phyloP scores from a whole-genome alignment of 2,329 filamentous ascomycete genomes.

The Bipolaris bicolor region DNA sequence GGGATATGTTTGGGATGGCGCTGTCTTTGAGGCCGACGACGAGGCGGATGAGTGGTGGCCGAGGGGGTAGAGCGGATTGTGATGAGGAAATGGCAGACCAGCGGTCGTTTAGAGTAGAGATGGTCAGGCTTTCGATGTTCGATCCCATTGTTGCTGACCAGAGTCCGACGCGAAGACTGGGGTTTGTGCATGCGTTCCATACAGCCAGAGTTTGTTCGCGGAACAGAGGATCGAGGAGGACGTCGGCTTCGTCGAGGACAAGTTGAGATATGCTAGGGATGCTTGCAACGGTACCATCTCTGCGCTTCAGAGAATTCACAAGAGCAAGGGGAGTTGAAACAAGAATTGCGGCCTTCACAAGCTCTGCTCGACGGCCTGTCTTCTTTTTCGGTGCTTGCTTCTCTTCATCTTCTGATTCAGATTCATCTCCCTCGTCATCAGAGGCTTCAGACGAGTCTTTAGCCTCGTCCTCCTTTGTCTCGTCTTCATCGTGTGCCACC shows the following conservation, averaged over 20 bases:
- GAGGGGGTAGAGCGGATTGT: slow-evolving; percentile 44
- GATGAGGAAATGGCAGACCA: slow-evolving; percentile 43
- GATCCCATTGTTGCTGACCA: slow-evolving; percentile 99
- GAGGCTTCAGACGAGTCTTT: slow-evolving; percentile 46
- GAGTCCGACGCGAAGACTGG: slow-evolving; percentile 74
- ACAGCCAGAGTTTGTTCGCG: slow-evolving; percentile 84
- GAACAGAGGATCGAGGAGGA: slow-evolving; percentile 90
- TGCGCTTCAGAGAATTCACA: slow-evolving; percentile 70
- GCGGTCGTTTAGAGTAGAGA: slow-evolving; percentile 61
- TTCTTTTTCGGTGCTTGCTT: slow-evolving; percentile 42
- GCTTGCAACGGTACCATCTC: slow-evolving; percentile 53
- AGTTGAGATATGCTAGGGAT: slow-evolving; percentile 74
- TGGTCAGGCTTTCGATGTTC: slow-evolving; percentile 80
- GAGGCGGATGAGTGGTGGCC: slow-evolving; percentile 71
- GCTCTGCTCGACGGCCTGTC: slow-evolving; percentile 49
- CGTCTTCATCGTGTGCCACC: slow-evolving; percentile 50
- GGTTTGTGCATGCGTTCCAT: slow-evolving; percentile 78
- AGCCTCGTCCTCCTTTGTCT: slow-evolving; percentile 28
- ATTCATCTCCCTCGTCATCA: slow-evolving; percentile 45
- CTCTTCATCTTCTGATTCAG: slow-evolving; percentile 47
- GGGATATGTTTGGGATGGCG: slow-evolving; percentile 87
- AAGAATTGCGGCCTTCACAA: slow-evolving; percentile 77
- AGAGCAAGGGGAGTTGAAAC: slow-evolving; percentile 82
- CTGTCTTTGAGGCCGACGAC: slow-evolving; percentile 98
- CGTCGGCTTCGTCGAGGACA: slow-evolving; percentile 92